These are phyloP conservation scores for Trametes villosa DNA, from an alignment of 768 basidiomycete genomes.

Conservation along the genomic window DNA sequence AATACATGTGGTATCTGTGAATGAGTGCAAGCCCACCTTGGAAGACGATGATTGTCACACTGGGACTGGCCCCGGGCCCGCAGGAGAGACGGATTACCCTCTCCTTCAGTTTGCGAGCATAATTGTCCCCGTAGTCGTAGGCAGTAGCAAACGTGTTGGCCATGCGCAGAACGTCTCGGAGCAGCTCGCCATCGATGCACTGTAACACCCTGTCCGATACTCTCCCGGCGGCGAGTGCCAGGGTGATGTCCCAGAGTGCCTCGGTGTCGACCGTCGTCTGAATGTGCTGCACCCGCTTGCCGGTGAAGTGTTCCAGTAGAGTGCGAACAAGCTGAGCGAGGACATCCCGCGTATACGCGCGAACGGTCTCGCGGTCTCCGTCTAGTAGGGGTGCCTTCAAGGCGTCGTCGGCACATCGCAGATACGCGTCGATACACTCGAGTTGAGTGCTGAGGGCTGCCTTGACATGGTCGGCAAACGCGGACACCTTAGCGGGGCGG, in stretches of 20 bases:
- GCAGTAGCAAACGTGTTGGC: neutral
- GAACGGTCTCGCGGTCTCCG: neutral
- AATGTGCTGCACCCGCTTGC: neutral
- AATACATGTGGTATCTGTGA: too few species aligned
- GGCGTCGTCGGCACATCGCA: neutral
- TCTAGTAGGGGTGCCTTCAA: neutral
- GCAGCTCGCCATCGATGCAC: neutral
- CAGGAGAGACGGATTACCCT: too few species aligned
- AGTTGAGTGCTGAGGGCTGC: neutral
- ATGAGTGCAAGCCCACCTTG: too few species aligned
- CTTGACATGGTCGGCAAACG: neutral
- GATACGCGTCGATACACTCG: neutral
- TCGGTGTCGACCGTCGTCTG: neutral
- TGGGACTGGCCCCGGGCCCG: too few species aligned
- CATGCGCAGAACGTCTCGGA: neutral
- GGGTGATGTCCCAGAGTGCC: neutral
- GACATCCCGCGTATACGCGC: neutral
- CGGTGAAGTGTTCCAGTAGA: neutral
- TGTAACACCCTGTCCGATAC: neutral
- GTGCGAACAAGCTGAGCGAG: neutral
- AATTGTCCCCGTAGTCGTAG: neutral
- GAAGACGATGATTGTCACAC: too few species aligned
- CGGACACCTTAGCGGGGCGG: too few species aligned
- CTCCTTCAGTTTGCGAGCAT: too few species aligned
- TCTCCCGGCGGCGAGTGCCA: neutral